Evolutionary conservation across 2,329 filamentous ascomycete genomes (phyloP).

Genomic region (Talaromyces islandicus): DNA sequence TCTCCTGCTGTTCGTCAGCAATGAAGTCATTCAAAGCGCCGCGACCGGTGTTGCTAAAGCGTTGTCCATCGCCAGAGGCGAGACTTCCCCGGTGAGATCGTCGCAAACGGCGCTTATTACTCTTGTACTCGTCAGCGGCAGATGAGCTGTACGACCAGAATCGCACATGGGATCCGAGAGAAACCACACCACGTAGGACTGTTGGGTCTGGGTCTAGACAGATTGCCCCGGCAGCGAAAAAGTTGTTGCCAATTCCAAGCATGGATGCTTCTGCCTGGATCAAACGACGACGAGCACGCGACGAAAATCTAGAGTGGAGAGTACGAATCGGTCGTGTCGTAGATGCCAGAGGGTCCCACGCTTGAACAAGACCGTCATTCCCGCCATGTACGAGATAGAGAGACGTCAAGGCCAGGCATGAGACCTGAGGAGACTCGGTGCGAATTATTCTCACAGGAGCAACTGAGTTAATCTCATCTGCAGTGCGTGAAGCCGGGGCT

Average conservation of each 20-base stretch:
- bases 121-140: slow-evolving; percentile 64
- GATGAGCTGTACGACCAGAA: slow-evolving; percentile 94
- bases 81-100: slow-evolving; percentile 63
- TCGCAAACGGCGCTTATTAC: slow-evolving; percentile 71
- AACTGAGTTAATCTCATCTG: slow-evolving; percentile 53
- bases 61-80: slow-evolving; percentile 45
- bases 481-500: slow-evolving; percentile 51
- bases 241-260: slow-evolving; percentile 64
- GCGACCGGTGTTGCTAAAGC: slow-evolving; percentile 57
- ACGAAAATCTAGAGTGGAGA: slow-evolving; percentile 76
- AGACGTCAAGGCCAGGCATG: slow-evolving; percentile 73
- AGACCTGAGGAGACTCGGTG: slow-evolving; percentile 84
- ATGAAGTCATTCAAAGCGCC: slow-evolving; percentile 76
- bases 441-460: slow-evolving; percentile 73
- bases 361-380: slow-evolving; percentile 89
- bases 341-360: slow-evolving; percentile 92
- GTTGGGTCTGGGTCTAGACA: slow-evolving; percentile 83
- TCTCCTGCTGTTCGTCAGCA: slow-evolving; percentile 73
- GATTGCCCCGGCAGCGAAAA: slow-evolving; percentile 77
- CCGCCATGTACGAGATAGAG: slow-evolving; percentile 89
- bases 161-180: slow-evolving; percentile 77
- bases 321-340: slow-evolving; percentile 72
- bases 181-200: slow-evolving; percentile 75
- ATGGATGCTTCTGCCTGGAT: slow-evolving; percentile 62
- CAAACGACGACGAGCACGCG: slow-evolving; percentile 71